phyloP scores from a whole-genome alignment of 2,329 filamentous ascomycete species.

The Colletotrichum eremochloae region DNA sequence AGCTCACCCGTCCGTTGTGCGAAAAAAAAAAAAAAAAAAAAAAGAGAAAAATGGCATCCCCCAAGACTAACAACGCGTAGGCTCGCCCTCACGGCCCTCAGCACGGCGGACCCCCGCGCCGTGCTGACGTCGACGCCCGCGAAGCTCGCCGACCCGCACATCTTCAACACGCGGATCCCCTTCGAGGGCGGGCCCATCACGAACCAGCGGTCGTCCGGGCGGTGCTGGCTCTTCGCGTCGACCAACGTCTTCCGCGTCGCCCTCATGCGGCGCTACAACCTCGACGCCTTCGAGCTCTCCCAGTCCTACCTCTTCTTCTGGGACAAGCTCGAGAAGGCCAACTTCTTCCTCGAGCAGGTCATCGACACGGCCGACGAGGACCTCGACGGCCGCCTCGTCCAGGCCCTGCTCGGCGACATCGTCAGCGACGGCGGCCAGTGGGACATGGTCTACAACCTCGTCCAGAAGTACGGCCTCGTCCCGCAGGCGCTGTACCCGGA shows the following conservation, averaged over 20 bases:
- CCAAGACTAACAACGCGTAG: slow-evolving; percentile 54
- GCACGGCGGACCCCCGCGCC: slow-evolving; percentile 73
- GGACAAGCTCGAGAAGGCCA: slow-evolving; percentile 93
- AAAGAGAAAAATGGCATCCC: too few relatives aligned
- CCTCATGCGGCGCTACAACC: slow-evolving; percentile 84
- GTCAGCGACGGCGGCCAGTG: slow-evolving; percentile 89
- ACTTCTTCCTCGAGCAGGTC: slow-evolving; percentile 89
- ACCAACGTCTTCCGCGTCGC: slow-evolving; percentile 95
- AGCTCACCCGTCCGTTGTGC: too few relatives aligned
- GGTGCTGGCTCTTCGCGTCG: slow-evolving; percentile 93
- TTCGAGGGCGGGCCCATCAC: slow-evolving; percentile 87
- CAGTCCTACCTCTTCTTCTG: slow-evolving; percentile 92
- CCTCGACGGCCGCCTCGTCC: slow-evolving; percentile 79
- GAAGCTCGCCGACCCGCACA: slow-evolving; percentile 77
- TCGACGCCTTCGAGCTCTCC: slow-evolving; percentile 85
- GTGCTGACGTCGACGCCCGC: slow-evolving; percentile 75
- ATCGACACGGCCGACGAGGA: slow-evolving; percentile 79
- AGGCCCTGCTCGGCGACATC: slow-evolving; percentile 75
- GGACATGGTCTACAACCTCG: slow-evolving; percentile 92
- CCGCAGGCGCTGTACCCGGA: slow-evolving; percentile 87
- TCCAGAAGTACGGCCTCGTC: slow-evolving; percentile 89
- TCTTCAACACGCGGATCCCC: slow-evolving; percentile 87
- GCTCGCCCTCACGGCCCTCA: slow-evolving; percentile 81
- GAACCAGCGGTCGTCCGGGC: slow-evolving; percentile 83
- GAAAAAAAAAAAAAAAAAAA: too few relatives aligned